Evolutionary conservation across 1,139 yeast genomes (phyloP), one percentile per base, ranked within the genome.

Genomic region (Geotrichum carabidarum): DNA sequence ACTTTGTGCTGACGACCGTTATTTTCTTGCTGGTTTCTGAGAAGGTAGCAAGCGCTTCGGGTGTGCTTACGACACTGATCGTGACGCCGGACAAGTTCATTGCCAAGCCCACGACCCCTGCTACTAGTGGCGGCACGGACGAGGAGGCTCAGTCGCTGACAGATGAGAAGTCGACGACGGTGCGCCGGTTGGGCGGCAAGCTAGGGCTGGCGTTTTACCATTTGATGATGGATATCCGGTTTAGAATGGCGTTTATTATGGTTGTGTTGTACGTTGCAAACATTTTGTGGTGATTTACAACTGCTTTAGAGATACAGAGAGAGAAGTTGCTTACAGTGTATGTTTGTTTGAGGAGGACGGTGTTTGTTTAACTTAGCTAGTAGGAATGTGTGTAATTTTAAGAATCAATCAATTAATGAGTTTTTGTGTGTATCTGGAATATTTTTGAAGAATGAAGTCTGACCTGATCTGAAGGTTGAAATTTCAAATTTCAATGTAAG

Each of bases 21-120:
- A 46, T 48, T 17, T 56, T 56, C 43, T 35, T 56, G 44, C 40
- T 56, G 7, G 44, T 51, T 1, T 56, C 58, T 18, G 56, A 56
- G 35, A 43, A 50, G 38, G 47, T 51, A 12, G 54, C 58, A 12
- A 14, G 30, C 5, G 58, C 55, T 4, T 56, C 58, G 4, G 58
- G 58, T 14, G 51, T 48, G 15, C 37, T 56, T 4, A 53, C 58
- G 4, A 38, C 48, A 9, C 51, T 49, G 55, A 47, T 53, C 45
- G 51, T 51, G 14, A 41, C 41, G n/a, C 58, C 58, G 2, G 55
- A 56, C 27, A 53, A 56, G 48, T 46, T 52, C 41, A 14, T 44
- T 2, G 30, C 6, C 35, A 47, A 46, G 32, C 43, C 48, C 34
- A 38, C 22, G 4, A 9, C 11, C 8, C 17, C 40, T 11, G 34